These are phyloP conservation scores for Paraphoma sp. DNA, from an alignment of 2,329 filamentous ascomycete genomes.

Conservation along the genomic window DNA sequence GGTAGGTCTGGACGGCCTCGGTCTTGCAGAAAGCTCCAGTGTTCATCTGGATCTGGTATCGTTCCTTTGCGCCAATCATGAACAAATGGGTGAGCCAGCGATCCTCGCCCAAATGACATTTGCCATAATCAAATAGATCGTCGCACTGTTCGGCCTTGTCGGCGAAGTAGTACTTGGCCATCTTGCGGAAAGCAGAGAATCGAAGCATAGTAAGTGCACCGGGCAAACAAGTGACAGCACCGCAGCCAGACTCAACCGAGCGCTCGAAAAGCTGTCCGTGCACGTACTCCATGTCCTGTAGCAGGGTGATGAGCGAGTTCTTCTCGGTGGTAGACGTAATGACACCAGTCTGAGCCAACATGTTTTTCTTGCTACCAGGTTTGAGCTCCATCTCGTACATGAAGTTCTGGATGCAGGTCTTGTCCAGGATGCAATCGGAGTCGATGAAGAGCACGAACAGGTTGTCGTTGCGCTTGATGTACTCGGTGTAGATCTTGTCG, in stretches of 20 bases:
- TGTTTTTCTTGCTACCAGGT: slow-evolving; percentile 87
- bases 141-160: slow-evolving; percentile 96
- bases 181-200: slow-evolving; percentile 93
- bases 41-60: slow-evolving; percentile 97
- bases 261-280: slow-evolving; percentile 96
- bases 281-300: slow-evolving; percentile 98
- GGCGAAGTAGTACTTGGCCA: slow-evolving; percentile 98
- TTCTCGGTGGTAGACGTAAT: slow-evolving; percentile 93
- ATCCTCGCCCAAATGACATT: slow-evolving; percentile 94
- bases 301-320: slow-evolving; percentile 85
- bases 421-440: slow-evolving; percentile 93
- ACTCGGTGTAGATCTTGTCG: slow-evolving; percentile 88
- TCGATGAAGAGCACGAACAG: slow-evolving; percentile 97
- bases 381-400: slow-evolving; percentile 99
- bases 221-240: slow-evolving; percentile 91
- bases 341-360: slow-evolving; percentile 97
- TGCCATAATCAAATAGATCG: slow-evolving; percentile 95
- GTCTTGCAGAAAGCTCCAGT: slow-evolving; percentile 98
- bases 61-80: slow-evolving; percentile 94
- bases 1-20: slow-evolving; percentile 89
- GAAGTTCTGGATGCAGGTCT: slow-evolving; percentile 93
- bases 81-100: slow-evolving; percentile 97
- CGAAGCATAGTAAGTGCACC: slow-evolving; percentile 95
- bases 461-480: slow-evolving; percentile 86
- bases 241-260: slow-evolving; percentile 92